A percentile compares a stretch with the other conserved stretches of the same genome.
Conservation (phyloP, 1,139 yeast species). For the Debaryomyces sp. region DNA sequence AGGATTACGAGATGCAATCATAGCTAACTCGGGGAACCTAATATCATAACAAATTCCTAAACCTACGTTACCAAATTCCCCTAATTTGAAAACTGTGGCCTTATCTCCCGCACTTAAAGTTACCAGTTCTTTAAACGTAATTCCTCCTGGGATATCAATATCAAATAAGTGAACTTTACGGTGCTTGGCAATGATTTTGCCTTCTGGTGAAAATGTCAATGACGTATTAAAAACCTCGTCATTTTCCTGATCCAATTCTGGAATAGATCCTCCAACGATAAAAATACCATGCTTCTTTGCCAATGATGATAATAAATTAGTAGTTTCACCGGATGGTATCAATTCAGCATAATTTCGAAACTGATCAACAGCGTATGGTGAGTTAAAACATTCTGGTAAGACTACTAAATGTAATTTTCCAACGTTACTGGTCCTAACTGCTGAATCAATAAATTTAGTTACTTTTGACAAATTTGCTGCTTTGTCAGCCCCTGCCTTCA, state of each 20-base stretch:
- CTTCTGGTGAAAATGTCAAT: constrained; percentile 49
- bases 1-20: constrained; percentile 51
- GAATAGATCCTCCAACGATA: constrained; percentile 29
- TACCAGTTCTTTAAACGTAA: constrained; percentile 66
- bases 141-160: constrained; percentile 72
- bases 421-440: constrained; percentile 51
- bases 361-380: constrained; percentile 88
- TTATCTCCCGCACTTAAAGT: constrained; percentile 75
- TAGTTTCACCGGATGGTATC: constrained; percentile 26
- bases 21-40: constrained; percentile 78
- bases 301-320: constrained; percentile 19
- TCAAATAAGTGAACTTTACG: constrained; percentile 86
- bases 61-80: constrained; percentile 57
- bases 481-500: constrained; percentile 72
- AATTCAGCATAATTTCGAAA: constrained; percentile 49
- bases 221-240: constrained; percentile 27
- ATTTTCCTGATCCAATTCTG: constrained; percentile 19
- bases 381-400: constrained; percentile 91
- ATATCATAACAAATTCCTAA: constrained; percentile 80
- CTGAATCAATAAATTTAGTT: constrained; percentile 49
- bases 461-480: constrained; percentile 59
- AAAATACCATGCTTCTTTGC: constrained; percentile 24
- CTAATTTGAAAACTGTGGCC: constrained; percentile 48
- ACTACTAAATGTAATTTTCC: constrained; percentile 60
- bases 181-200: constrained; percentile 64